These are phyloP conservation scores for Penicillium italicum DNA, from an alignment of 2,329 filamentous ascomycete genomes.

Conservation along the genomic window DNA sequence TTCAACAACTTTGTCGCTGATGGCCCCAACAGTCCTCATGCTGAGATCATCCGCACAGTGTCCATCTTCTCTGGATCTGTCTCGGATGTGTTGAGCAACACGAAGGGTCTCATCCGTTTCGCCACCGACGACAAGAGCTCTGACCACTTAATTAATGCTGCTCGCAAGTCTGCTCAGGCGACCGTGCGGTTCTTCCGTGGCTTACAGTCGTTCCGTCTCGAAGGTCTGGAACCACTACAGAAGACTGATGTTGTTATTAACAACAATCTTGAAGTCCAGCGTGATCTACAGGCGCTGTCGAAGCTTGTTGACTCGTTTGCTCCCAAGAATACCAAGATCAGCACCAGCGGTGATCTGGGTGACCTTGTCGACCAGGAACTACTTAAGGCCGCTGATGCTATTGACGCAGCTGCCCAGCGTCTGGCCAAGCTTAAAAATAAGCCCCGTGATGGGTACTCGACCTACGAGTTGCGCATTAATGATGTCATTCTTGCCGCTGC, in stretches of 20 bases:
- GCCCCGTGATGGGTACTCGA: slow-evolving; percentile 90
- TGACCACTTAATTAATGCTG: slow-evolving; percentile 77
- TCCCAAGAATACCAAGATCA: slow-evolving; percentile 78
- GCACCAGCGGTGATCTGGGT: slow-evolving; percentile 76
- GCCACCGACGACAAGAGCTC: slow-evolving; percentile 94
- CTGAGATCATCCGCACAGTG: slow-evolving; percentile 88
- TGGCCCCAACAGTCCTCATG: slow-evolving; percentile 82
- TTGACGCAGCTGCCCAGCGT: slow-evolving; percentile 84
- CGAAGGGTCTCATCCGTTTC: slow-evolving; percentile 88
- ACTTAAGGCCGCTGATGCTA: slow-evolving; percentile 89
- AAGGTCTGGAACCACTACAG: slow-evolving; percentile 82
- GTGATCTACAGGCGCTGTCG: slow-evolving; percentile 87
- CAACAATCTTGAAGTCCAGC: slow-evolving; percentile 92
- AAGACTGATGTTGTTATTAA: slow-evolving; percentile 98
- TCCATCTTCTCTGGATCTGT: slow-evolving; percentile 86
- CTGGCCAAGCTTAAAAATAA: slow-evolving; percentile 93
- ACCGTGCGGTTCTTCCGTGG: slow-evolving; percentile 94
- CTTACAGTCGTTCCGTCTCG: slow-evolving; percentile 88
- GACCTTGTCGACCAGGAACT: slow-evolving; percentile 91
- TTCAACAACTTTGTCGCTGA: slow-evolving; percentile 99
- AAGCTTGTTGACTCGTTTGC: slow-evolving; percentile 91
- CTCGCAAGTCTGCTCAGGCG: slow-evolving; percentile 77
- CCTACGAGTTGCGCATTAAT: slow-evolving; percentile 93
- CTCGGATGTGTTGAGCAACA: slow-evolving; percentile 91
- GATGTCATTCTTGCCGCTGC: slow-evolving; percentile 93